Percentiles rank a stretch among this genome's conserved stretches.
phyloP scores from a whole-genome alignment of 2,329 filamentous ascomycete species.

The Ophiostoma ips region DNA sequence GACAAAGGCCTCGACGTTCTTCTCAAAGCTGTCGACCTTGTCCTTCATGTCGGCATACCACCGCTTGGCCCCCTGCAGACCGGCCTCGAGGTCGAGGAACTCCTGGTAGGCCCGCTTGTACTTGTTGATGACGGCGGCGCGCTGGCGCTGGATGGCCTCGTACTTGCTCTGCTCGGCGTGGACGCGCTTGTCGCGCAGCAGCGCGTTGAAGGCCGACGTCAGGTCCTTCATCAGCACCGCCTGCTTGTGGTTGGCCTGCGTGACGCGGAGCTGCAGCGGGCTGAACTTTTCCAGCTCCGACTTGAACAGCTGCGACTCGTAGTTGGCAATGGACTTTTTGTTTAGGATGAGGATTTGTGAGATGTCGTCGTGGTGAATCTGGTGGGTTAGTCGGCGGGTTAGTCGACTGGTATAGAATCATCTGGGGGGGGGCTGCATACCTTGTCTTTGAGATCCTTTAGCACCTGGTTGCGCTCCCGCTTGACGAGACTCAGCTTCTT shows the following conservation, averaged over 20 bases:
- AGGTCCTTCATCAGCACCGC: slow-evolving; percentile 88
- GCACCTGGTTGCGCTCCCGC: slow-evolving; percentile 74
- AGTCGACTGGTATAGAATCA: too few relatives aligned
- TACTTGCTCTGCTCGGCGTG: slow-evolving; percentile 91
- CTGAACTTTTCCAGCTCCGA: slow-evolving; percentile 96
- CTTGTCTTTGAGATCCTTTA: slow-evolving; percentile 91
- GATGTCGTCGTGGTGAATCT: slow-evolving; percentile 95
- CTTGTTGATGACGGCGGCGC: slow-evolving; percentile 64
- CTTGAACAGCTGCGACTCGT: slow-evolving; percentile 85
- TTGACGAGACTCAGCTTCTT: slow-evolving; percentile 89
- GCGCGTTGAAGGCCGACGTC: slow-evolving; percentile 69
- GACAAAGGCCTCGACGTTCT: slow-evolving; percentile 95
- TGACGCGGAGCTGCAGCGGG: slow-evolving; percentile 76
- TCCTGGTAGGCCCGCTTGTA: slow-evolving; percentile 90
- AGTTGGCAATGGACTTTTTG: slow-evolving; percentile 89
- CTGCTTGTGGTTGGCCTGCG: slow-evolving; percentile 94
- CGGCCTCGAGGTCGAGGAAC: slow-evolving; percentile 78
- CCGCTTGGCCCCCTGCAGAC: slow-evolving; percentile 71
- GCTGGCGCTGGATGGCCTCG: slow-evolving; percentile 71
- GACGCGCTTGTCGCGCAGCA: slow-evolving; percentile 89
- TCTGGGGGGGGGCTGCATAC: too few relatives aligned
- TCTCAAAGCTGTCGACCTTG: slow-evolving; percentile 77
- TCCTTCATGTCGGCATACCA: slow-evolving; percentile 97
- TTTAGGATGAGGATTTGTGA: slow-evolving; percentile 95
- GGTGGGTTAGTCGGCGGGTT: neutral